Base-by-base conservation (phyloP, 306 rosid genomes). In the Ziziphus jujuba region DNA sequence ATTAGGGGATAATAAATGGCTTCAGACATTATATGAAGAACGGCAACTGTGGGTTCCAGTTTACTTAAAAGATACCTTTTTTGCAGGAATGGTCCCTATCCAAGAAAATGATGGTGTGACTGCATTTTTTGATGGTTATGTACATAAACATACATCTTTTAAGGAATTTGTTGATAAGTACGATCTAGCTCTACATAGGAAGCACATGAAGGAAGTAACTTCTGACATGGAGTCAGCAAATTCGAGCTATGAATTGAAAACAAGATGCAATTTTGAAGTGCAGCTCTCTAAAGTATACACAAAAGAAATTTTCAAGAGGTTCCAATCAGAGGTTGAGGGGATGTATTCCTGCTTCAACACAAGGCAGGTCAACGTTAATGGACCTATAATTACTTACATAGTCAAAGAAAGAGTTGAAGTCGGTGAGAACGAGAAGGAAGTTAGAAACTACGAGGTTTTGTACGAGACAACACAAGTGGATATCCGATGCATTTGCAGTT, bases 151-250 rank as follows among this genome's bases (percentile, higher is more conserved):
- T 56, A 81, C 89, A 28, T 85, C 96, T 50, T 80, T 90, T 24
- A 90, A 90, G 82, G 95, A 87, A 69, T 85, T 89, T 47, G 76
- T 89, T 19, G 96, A 90, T 49, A 90, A 83, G 75, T 87, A 85
- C 31, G 95, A 90, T 61, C 82, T 90, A 77, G 89, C 88, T 34
- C 78, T 83, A 44, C 91, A 90, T 59, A 79, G 89, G 84, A 87
- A 78, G 80, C 85, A 75, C 78, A 65, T 77, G 77, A 83, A 72
- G 66, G 95, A 83, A 79, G 85, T 86, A 28, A 70, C 69, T 65
- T 82, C 87, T 0, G 89, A 87, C 75, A 11, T 70, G 56, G 95
- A 83, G 70, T 77, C 89, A 3, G 77, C 82, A 78, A 79, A 72
- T 15, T 65, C 61, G 25, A 73, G 64, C 81, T 49, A 63, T 43